Conservation (phyloP, 2,329 filamentous ascomycete species). For the Parasarocladium wereldwijsianum region DNA sequence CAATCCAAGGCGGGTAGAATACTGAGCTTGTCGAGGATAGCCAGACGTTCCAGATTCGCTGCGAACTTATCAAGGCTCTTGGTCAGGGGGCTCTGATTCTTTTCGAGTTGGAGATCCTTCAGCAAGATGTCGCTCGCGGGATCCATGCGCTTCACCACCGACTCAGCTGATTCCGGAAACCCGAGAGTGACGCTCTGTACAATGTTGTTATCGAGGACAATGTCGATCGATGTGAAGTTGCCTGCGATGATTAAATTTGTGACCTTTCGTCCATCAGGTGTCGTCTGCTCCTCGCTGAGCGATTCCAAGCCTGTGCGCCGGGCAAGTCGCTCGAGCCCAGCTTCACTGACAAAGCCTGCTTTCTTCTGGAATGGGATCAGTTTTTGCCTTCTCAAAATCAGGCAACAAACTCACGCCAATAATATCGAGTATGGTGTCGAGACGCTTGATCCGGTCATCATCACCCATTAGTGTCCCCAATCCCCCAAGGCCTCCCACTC, state of each 20-base stretch:
- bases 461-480: conserved; percentile 32
- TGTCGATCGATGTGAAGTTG: conserved; percentile 23
- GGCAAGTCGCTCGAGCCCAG: conserved; percentile 58
- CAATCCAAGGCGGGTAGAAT: conserved; percentile 54
- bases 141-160: conserved; percentile 43
- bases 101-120: conserved; percentile 44
- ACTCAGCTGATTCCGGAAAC: conserved; percentile 44
- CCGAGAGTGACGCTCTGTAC: conserved; percentile 48
- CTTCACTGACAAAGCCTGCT: conserved; percentile 56
- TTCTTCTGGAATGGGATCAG: conserved; percentile 17
- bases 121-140: conserved; percentile 52
- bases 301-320: conserved; percentile 51
- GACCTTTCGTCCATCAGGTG: conserved; percentile 30
- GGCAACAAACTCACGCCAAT: conserved; percentile 26
- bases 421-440: conserved; percentile 34
- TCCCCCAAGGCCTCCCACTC: conserved; percentile 27
- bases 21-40: conserved; percentile 58
- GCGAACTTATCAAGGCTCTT: conserved; percentile 59
- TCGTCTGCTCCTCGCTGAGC: conserved; percentile 39
- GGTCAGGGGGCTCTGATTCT: conserved; percentile 49
- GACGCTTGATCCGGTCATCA: conserved; percentile 38
- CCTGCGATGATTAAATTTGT: conserved; percentile 48
- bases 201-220: conserved; percentile 45
- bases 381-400: neutral
- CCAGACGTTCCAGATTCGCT: conserved; percentile 54